Base-by-base conservation (phyloP, 1,284 basidiomycete genomes). In the Filobasidium uniguttulatum region DNA sequence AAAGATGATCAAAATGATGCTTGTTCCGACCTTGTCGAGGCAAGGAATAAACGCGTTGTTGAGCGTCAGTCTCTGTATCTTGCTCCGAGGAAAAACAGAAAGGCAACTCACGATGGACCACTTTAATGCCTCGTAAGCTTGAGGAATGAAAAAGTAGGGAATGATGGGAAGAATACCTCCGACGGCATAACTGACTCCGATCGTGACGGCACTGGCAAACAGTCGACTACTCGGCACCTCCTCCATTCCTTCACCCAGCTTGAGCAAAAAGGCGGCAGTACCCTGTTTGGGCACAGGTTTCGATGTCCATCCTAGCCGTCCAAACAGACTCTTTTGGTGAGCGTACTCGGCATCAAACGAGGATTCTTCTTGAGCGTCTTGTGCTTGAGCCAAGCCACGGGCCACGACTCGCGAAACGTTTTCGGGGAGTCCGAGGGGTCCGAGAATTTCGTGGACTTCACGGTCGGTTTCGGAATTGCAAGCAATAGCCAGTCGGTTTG, bases 401-500 rank as follows among this genome's bases (percentile, higher is more conserved):
- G 89, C 85, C 20, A 97, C 85, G 23, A 80, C 76, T 14, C 79
- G 75, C 52, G 84, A 88, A 5, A 87, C 78, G 38, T 75, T 75
- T 61, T 88, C 81, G 57, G 90, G 83, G 29, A 98, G 78, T 41
- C 93, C 93, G 44, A 94, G 77, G 0, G 86, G 83, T 2, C 83
- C 85, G 10, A 97, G 79, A 3, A 98, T 80, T 36, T 80, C 83
- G 55, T 82, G 76, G 0, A 97, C 89, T 67, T 97, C 93, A 45
- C 91, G 80, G 70, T 96, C 88, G 78, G 97, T 85, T 72, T 97
- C 91, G 50, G 87, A 87, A 19, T 80, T 78, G 65, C 93, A 97
- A 46, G 82, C 87, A 15, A 87, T 80, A 5, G 78, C 67, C 14
- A 97, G 89, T 35, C 91, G 81, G 49, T 80, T 74, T 3, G 85